Evolutionary conservation across 441 rosid species (phyloP).

Genomic region (Adansonia rubrostipa): DNA sequence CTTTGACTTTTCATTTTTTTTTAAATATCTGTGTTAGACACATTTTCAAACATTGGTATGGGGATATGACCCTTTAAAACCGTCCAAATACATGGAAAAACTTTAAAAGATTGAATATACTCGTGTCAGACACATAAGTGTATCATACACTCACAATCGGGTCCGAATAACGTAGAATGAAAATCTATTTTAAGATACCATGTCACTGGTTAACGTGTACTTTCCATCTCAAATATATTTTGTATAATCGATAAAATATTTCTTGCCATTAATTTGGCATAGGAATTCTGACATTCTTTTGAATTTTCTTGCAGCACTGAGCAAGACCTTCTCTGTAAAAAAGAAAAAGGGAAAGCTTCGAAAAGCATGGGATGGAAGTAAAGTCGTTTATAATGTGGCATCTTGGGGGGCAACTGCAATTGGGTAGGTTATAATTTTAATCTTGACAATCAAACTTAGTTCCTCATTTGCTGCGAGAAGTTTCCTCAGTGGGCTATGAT

Average conservation of each 20-base stretch:
- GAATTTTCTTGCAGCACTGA: slow-evolving; percentile 60
- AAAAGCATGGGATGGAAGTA: slow-evolving; percentile 98
- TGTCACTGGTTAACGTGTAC: background rate
- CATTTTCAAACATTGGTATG: too few species aligned
- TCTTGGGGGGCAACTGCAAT: slow-evolving; percentile 98
- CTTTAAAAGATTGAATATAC: too few species aligned
- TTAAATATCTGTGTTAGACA: too few species aligned
- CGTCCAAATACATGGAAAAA: too few species aligned
- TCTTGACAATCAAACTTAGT: background rate
- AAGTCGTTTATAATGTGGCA: slow-evolving; percentile 84
- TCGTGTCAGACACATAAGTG: too few species aligned
- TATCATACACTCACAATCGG: too few species aligned
- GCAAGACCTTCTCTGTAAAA: slow-evolving; percentile 82
- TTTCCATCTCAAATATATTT: slow-evolving; percentile 16
- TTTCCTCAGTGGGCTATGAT: slow-evolving; percentile 8
- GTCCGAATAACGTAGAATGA: too few species aligned
- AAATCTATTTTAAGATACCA: background rate
- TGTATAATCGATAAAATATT: slow-evolving; percentile 5
- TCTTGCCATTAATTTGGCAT: background rate
- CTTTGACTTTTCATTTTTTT: too few species aligned
- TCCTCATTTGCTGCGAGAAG: background rate
- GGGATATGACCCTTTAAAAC: too few species aligned
- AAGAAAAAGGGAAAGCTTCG: slow-evolving; percentile 83
- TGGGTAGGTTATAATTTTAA: slow-evolving; percentile 54
- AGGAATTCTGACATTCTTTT: slow-evolving; percentile 32